phyloP scores from a whole-genome alignment of 805 yeast species.

The Clavispora carvajalis region DNA sequence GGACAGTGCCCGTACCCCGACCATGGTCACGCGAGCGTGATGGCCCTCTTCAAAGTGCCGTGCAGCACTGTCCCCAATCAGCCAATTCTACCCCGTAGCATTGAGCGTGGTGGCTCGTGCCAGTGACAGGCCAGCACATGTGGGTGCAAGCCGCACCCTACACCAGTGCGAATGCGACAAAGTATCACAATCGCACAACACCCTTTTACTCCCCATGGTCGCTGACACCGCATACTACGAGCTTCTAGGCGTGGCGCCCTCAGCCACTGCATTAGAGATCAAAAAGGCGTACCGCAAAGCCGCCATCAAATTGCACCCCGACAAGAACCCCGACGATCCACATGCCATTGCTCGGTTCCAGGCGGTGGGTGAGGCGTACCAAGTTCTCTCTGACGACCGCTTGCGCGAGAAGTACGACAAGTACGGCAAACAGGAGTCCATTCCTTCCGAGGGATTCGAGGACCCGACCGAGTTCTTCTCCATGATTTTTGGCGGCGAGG shows the following conservation, averaged over 20 bases:
- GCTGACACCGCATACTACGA: slow-evolving; percentile 43
- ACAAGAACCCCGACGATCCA: slow-evolving; percentile 43
- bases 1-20: too few species aligned
- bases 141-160: too few species aligned
- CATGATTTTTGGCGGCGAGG: slow-evolving; percentile 83
- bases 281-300: slow-evolving; percentile 59
- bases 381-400: slow-evolving; percentile 62
- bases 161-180: neutral
- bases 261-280: slow-evolving; percentile 39
- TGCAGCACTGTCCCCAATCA: too few species aligned
- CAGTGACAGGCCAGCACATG: too few species aligned
- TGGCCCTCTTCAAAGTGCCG: too few species aligned
- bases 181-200: neutral
- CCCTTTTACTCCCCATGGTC: slow-evolving; percentile 26
- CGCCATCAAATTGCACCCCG: slow-evolving; percentile 77
- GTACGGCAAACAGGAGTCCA: slow-evolving; percentile 67
- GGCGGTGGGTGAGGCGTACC: slow-evolving; percentile 66
- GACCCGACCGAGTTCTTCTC: slow-evolving; percentile 62
- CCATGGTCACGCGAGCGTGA: too few species aligned
- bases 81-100: too few species aligned
- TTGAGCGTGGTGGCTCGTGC: too few species aligned
- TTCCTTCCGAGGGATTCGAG: slow-evolving; percentile 67
- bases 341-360: slow-evolving; percentile 40
- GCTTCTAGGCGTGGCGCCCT: slow-evolving; percentile 26
- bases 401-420: slow-evolving; percentile 67